Evolutionary conservation across 805 yeast species (phyloP), one percentile per base, ranked within the genome.

Genomic region (Brettanomyces nanus): DNA sequence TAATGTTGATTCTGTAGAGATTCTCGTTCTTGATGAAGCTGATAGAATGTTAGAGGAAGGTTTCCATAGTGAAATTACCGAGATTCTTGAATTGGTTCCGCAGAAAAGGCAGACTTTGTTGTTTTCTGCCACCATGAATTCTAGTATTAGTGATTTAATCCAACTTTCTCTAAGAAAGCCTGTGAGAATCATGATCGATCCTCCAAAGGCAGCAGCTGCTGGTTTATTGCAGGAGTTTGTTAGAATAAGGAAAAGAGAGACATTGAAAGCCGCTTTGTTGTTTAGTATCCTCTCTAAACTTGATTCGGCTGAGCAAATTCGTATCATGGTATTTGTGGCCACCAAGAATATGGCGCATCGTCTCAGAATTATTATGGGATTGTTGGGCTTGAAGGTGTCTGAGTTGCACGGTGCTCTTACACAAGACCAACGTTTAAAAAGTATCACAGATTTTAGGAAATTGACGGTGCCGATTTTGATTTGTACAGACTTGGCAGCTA

Each of bases 31-130:
- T 49, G 98, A 92, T 67, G 98, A 92, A 68, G 98, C 98, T 43
- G 98, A 92, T 71, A 79, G 98, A 67, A 92, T 92, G 97, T 72
- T 92, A 50, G 99, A 92, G 59, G 99, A 92, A 63, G 99, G 99
- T 55, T 92, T 92, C 75, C 96, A 89, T 62, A 85, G 79, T 37
- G 98, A 92, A 62, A 68, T 92, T 48, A 81, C 86, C 15, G 98
- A 92, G 59, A 90, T 92, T 43, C 72, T 92, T 61, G 73, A 83
- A 11, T 68, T 90, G 38, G 69, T 94, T 46, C 98, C 99, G 21
- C 74, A 79, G 36, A 85, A 85, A 62, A 78, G 97, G 59, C 99
- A 92, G 63, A 90, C 97, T 0, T 64, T 92, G 66, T 66, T 92
- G 50, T 92, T 89, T 53, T 92, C 98, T 26, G 99, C 99, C 33